phyloP scores from a whole-genome alignment of 192 early-diverging fungal species.

The Umbelopsis sp. region DNA sequence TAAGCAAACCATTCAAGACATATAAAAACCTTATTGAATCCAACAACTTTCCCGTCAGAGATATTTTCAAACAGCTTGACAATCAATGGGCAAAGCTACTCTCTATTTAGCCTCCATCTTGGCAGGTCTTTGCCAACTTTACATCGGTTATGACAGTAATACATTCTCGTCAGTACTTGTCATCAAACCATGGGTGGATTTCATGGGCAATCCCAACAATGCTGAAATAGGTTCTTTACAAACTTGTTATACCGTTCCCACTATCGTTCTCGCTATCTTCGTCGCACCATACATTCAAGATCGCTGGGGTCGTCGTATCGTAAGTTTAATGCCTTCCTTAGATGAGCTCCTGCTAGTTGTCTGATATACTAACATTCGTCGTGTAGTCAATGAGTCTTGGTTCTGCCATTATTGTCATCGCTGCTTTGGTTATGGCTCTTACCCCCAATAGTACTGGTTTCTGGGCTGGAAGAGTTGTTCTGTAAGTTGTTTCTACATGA shows the following conservation, averaged over 20 bases:
- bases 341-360: background rate
- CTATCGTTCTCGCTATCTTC: constrained; percentile 21
- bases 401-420: constrained; percentile 3
- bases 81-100: constrained; percentile 7
- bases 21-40: no score
- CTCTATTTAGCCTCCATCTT: constrained; percentile 8
- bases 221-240: background rate
- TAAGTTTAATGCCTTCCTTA: background rate
- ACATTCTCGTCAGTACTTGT: constrained; percentile 1
- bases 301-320: constrained; percentile 5
- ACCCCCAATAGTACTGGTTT: background rate
- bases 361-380: no score
- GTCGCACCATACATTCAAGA: constrained; percentile 15
- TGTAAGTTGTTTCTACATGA: background rate
- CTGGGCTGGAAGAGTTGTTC: constrained; percentile 19
- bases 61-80: no score
- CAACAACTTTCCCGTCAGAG: no score
- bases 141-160: constrained; percentile 15
- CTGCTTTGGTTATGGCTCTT: constrained; percentile 17
- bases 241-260: constrained; percentile 10
- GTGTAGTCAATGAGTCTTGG: constrained; percentile 10
- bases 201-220: background rate
- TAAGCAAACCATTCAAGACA: no score
- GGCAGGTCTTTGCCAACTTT: constrained; percentile 18
- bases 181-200: background rate